phyloP scores from a whole-genome alignment of 78 protist genomes.

The Protostelium mycophagum region DNA sequence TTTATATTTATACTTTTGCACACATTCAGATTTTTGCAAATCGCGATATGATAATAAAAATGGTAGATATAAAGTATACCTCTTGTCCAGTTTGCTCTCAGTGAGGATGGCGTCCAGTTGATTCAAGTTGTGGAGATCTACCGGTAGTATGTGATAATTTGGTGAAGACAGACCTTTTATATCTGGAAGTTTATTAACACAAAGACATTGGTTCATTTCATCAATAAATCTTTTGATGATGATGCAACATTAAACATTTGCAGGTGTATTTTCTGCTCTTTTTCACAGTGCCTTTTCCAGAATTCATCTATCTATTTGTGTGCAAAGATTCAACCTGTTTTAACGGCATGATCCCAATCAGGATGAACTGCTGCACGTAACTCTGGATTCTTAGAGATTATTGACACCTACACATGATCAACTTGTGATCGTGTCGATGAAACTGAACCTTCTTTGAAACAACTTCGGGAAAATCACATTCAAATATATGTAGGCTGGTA shows the following conservation, averaged over 20 bases:
- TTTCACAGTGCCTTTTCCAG: too few species aligned
- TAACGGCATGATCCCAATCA: conserved; percentile 6
- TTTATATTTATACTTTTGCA: too few species aligned
- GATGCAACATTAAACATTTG: neutral
- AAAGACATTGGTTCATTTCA: conserved; percentile 11
- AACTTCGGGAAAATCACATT: conserved; percentile 42
- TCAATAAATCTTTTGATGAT: neutral
- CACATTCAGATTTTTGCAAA: too few species aligned
- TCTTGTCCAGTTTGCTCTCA: neutral
- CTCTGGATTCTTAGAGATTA: too few species aligned
- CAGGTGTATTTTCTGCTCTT: too few species aligned
- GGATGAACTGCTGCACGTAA: neutral
- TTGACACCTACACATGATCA: too few species aligned
- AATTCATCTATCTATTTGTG: neutral
- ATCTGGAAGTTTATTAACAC: conserved; percentile 5
- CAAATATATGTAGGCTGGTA: conserved; percentile 16
- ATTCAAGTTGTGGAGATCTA: neutral
- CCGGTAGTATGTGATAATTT: neutral
- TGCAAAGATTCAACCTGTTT: neutral
- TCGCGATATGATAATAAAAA: too few species aligned
- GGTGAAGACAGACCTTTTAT: neutral
- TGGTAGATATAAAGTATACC: too few species aligned
- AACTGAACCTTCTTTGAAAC: conserved; percentile 36
- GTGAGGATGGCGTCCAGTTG: neutral
- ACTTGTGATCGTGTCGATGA: neutral